Conservation (phyloP, 2,329 filamentous ascomycete species). For the Tolypocladium sp. region DNA sequence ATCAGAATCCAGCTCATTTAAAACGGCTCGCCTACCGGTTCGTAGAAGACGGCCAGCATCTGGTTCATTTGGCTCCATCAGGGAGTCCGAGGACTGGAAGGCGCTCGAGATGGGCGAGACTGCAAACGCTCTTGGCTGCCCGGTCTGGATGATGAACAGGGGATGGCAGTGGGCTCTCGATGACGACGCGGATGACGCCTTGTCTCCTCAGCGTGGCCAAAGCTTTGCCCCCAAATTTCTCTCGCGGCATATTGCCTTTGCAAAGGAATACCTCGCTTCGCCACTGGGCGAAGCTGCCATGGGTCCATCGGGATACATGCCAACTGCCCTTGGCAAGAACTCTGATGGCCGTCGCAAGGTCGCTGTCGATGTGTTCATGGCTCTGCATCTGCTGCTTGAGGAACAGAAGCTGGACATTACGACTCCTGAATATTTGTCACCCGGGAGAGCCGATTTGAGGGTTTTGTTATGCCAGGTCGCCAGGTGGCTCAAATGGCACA, state of each 20-base stretch:
- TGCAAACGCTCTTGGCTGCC: conserved; percentile 37
- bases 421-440: conserved; percentile 32
- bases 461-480: conserved; percentile 73
- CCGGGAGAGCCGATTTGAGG: conserved; percentile 45
- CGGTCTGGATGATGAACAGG: conserved; percentile 49
- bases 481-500: conserved; percentile 67
- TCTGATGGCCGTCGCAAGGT: conserved; percentile 49
- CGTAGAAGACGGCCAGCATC: conserved; percentile 23
- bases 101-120: conserved; percentile 36
- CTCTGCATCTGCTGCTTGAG: conserved; percentile 78
- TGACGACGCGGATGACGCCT: conserved; percentile 29
- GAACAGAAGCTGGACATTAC: conserved; percentile 73
- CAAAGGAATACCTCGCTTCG: conserved; percentile 57
- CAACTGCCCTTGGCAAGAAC: conserved; percentile 45
- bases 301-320: conserved; percentile 51
- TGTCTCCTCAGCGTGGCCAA: conserved; percentile 16
- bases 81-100: conserved; percentile 35
- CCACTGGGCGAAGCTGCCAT: conserved; percentile 45
- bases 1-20: conserved; percentile 15
- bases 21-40: conserved; percentile 15
- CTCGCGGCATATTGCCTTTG: conserved; percentile 43
- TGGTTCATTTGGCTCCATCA: conserved; percentile 24
- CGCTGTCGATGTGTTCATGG: conserved; percentile 60
- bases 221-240: conserved; percentile 30
- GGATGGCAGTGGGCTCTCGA: conserved; percentile 68